phyloP scores from a whole-genome alignment of 495 filamentous ascomycete genomes.

The Terfezia boudieri region DNA sequence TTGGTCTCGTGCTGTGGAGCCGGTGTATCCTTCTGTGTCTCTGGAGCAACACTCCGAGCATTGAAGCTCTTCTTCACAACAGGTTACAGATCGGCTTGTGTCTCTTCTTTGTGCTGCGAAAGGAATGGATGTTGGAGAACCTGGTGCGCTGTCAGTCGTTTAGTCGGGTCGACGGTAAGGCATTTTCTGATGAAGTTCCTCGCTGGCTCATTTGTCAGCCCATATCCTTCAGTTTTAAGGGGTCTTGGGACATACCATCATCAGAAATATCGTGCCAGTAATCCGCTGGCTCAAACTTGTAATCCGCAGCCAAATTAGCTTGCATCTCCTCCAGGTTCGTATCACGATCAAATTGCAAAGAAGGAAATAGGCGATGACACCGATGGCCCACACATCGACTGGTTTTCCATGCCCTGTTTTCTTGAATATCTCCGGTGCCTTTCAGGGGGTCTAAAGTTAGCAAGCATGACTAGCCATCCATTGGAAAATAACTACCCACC shows the following conservation, averaged over 20 bases:
- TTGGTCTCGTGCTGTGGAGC: conserved; percentile 20
- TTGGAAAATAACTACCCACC: conserved; percentile 19
- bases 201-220: conserved; percentile 22
- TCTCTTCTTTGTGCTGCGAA: conserved; percentile 28
- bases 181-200: conserved; percentile 70
- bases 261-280: conserved; percentile 92
- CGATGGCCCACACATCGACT: conserved; percentile 62
- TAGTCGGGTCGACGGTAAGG: conserved; percentile 65
- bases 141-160: conserved; percentile 85
- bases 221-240: not conserved
- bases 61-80: conserved; percentile 99
- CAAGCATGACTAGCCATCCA: no score
- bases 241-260: conserved; percentile 11
- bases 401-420: conserved; percentile 60
- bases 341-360: conserved; percentile 91
- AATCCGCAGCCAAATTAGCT: conserved; percentile 88
- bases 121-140: conserved; percentile 81
- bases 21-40: conserved; percentile 25
- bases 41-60: conserved; percentile 48
- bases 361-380: conserved; percentile 83
- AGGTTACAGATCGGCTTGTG: conserved; percentile 58
- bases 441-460: no score
- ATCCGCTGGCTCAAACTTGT: conserved; percentile 82
- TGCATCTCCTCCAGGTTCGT: conserved; percentile 98
- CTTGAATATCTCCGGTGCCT: conserved; percentile 51